These are phyloP conservation scores for Debaryomyces singareniensis DNA, from an alignment of 1,139 yeast genomes.

Conservation along the genomic window DNA sequence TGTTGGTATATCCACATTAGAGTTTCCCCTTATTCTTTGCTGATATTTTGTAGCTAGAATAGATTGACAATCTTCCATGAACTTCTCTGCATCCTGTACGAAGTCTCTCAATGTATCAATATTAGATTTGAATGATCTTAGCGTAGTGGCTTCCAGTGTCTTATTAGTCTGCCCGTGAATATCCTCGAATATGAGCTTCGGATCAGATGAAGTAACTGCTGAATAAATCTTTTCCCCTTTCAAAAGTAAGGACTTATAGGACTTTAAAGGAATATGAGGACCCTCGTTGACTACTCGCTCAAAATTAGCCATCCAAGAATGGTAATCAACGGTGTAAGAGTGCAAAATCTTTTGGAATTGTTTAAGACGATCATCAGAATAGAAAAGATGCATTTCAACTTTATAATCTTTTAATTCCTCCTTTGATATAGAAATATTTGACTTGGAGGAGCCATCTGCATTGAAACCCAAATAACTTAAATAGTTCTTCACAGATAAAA, in stretches of 20 bases:
- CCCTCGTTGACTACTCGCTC: slow-evolving; percentile 32
- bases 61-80: slow-evolving; percentile 53
- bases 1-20: slow-evolving; percentile 9
- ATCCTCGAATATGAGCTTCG: slow-evolving; percentile 3
- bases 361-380: slow-evolving; percentile 48
- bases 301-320: slow-evolving; percentile 47
- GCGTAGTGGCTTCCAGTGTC: slow-evolving; percentile 8
- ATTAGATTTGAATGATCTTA: slow-evolving; percentile 13
- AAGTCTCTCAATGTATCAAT: slow-evolving; percentile 36
- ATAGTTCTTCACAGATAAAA: slow-evolving; percentile 41
- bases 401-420: slow-evolving; percentile 15
- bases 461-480: slow-evolving; percentile 17
- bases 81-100: slow-evolving; percentile 39
- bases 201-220: slow-evolving; percentile 19
- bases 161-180: slow-evolving; percentile 7
- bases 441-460: slow-evolving; percentile 2
- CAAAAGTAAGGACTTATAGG: slow-evolving; percentile 34
- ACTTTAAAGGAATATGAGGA: slow-evolving; percentile 42
- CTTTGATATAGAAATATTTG: slow-evolving; percentile 5
- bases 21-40: slow-evolving; percentile 34
- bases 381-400: slow-evolving; percentile 39
- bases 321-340: slow-evolving; percentile 37
- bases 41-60: slow-evolving; percentile 46
- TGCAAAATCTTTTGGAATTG: slow-evolving; percentile 26
- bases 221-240: slow-evolving; percentile 54